These are phyloP conservation scores for Colletotrichum tamarilloi DNA, from an alignment of 2,329 filamentous ascomycete genomes.

Conservation along the genomic window DNA sequence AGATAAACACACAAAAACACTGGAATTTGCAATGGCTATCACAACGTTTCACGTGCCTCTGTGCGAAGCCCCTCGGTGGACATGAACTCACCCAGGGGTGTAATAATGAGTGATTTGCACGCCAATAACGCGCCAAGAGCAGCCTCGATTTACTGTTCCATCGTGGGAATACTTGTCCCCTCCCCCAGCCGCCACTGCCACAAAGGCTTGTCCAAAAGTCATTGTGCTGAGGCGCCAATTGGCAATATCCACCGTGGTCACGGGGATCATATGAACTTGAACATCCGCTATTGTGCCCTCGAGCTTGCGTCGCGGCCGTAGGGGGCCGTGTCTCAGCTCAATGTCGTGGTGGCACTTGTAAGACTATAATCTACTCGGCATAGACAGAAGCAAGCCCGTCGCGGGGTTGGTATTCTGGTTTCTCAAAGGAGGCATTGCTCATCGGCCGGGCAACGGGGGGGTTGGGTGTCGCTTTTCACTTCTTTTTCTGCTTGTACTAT, in stretches of 20 bases:
- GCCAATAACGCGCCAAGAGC: constrained; percentile 2
- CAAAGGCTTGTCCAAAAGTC: neutral
- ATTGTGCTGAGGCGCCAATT: neutral
- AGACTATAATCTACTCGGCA: constrained; percentile 14
- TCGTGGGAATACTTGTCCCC: neutral
- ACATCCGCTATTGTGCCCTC: neutral
- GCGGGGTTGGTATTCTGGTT: constrained; percentile 4
- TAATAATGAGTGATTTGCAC: constrained; percentile 31
- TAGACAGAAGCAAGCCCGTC: neutral
- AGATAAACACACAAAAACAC: constrained; percentile 40
- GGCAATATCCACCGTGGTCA: neutral
- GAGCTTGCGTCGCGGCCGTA: neutral
- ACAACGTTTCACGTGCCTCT: constrained; percentile 33
- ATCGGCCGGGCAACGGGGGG: neutral
- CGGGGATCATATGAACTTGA: constrained; percentile 3
- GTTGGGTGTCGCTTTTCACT: neutral
- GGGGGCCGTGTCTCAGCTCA: neutral
- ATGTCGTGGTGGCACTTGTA: constrained; percentile 10
- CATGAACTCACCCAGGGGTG: constrained; percentile 16
- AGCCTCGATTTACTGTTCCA: neutral
- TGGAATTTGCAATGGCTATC: constrained; percentile 37
- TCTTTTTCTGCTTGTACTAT: constrained; percentile 27
- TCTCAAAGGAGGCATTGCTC: neutral
- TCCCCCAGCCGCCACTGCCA: neutral
- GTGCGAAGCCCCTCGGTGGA: constrained; percentile 24